These are phyloP conservation scores for Metarhizium album DNA, from an alignment of 2,329 filamentous ascomycete species.

Conservation along the genomic window DNA sequence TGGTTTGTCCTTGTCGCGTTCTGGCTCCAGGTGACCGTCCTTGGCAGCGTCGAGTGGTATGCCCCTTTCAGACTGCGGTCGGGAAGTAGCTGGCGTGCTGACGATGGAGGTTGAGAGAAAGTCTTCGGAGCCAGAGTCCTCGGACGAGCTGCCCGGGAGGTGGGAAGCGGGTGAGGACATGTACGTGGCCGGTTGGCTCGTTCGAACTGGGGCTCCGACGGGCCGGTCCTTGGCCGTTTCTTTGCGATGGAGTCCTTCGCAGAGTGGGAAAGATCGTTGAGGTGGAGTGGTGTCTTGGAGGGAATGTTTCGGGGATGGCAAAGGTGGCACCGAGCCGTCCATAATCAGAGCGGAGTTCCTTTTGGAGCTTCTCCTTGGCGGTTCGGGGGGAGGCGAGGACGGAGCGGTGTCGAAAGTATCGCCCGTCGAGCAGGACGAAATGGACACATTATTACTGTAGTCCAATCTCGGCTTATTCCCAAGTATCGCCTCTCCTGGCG, in stretches of 20 bases:
- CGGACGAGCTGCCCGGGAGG: constrained; percentile 20
- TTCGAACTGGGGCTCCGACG: neutral
- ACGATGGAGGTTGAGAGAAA: constrained; percentile 23
- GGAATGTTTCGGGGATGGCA: neutral
- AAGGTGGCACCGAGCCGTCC: constrained; percentile 1
- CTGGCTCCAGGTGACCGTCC: neutral
- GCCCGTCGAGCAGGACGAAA: constrained; percentile 6
- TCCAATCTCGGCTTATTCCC: constrained; percentile 3
- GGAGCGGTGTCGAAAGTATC: constrained; percentile 10
- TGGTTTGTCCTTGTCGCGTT: neutral
- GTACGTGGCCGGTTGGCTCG: neutral
- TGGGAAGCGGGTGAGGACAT: constrained; percentile 1
- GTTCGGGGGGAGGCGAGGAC: constrained; percentile 14
- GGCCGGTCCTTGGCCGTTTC: neutral
- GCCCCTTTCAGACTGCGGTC: constrained; percentile 29
- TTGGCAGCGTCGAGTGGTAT: constrained; percentile 11
- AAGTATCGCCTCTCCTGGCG: neutral
- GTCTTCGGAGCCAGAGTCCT: constrained; percentile 28
- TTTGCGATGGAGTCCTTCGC: neutral
- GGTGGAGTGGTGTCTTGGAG: neutral
- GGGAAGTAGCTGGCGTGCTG: constrained; percentile 29
- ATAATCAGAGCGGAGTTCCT: constrained; percentile 12
- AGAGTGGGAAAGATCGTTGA: constrained; percentile 2
- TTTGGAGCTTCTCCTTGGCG: constrained; percentile 18
- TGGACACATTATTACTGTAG: constrained; percentile 8